Conservation (phyloP, 768 basidiomycete species). For the Lentinula edodes region DNA sequence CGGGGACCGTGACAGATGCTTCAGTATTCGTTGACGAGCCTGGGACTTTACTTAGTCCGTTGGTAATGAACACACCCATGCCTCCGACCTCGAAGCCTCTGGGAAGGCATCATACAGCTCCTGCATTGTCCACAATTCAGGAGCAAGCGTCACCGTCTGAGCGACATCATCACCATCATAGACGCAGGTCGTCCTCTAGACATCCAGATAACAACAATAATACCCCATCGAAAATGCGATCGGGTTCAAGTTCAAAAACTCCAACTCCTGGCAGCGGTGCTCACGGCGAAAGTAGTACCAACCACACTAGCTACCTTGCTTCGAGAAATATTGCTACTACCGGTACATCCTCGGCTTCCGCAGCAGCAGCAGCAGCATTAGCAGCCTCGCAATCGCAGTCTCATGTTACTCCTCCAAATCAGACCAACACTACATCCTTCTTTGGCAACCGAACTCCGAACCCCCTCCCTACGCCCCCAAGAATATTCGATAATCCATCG, state of each 20-base stretch:
- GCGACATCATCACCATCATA: conserved; percentile 18
- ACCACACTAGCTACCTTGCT: background rate
- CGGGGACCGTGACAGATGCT: background rate
- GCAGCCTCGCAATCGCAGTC: background rate
- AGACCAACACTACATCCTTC: background rate
- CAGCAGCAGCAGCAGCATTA: background rate
- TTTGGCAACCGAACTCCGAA: conserved; percentile 2
- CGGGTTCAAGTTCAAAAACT: conserved; percentile 1
- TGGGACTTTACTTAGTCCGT: conserved; percentile 38
- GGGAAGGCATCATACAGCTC: conserved; percentile 27
- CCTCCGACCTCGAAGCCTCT: conserved; percentile 17
- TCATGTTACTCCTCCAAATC: conserved; percentile 5
- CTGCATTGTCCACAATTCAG: conserved; percentile 12
- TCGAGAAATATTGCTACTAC: background rate
- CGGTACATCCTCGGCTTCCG: conserved; percentile 6
- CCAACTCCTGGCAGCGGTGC: background rate
- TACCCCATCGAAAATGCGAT: conserved; percentile 4
- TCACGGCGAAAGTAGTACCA: background rate
- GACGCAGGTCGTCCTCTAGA: conserved; percentile 5
- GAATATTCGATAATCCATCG: background rate
- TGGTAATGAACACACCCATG: conserved; percentile 32
- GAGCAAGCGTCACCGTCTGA: conserved; percentile 24
- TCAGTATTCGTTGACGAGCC: conserved; percentile 38
- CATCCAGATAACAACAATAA: conserved; percentile 10
- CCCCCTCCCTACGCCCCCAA: conserved; percentile 4